Evolutionary conservation across 345 rosid genomes (phyloP), one percentile per base, ranked within the genome.

Genomic region (Linum trigynum): DNA sequence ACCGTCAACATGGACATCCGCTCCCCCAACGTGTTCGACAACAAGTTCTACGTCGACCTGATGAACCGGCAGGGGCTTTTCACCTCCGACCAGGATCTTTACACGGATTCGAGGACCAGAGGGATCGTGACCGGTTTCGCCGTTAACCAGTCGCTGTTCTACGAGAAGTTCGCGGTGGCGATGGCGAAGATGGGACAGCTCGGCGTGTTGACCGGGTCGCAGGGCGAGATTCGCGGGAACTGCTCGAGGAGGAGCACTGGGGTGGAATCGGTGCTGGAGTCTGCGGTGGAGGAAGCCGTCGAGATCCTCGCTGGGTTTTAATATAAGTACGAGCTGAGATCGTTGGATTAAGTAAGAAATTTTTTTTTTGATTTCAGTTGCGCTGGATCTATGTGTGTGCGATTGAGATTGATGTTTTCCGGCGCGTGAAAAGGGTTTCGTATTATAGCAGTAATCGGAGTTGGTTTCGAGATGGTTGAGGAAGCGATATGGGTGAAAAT

Each of bases 71-170:
- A 87, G 70, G 98, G 96, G 1, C 65, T 90, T 40, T 86, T 92
- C 73, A 86, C 91, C 1, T 92, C 97, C 0, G 98, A 90, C 80
- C 98, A 92, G 48, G 97, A 90, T 39, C 48, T 92, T 64, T 92
- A 84, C 79, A 70, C 74, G 5, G 78, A 92, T 51, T 55, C 41
- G 35, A 73, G 80, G 68, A 92, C 97, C 2, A 80, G 78, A 74
- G 78, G 64, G 37, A 81, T 87, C 2, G 97, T 90, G 7, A 77
- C 65, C 1, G 78, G 85, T 71, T 89, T 84, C 64, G 97, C 95
- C 1, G 67, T 72, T 6, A 38, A 92, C 50, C 69, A 87, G 70
- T 32, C 67, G 1, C 42, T 85, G 66, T 92, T 92, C 77, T 92
- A 85, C 1, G 88, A 90, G 64, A 75, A 82, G 70, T 92, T 92